A percentile compares a stretch with the other conserved stretches of the same genome.
phyloP scores from a whole-genome alignment of 2,329 filamentous ascomycete genomes.

The Epichloe aotearoae region DNA sequence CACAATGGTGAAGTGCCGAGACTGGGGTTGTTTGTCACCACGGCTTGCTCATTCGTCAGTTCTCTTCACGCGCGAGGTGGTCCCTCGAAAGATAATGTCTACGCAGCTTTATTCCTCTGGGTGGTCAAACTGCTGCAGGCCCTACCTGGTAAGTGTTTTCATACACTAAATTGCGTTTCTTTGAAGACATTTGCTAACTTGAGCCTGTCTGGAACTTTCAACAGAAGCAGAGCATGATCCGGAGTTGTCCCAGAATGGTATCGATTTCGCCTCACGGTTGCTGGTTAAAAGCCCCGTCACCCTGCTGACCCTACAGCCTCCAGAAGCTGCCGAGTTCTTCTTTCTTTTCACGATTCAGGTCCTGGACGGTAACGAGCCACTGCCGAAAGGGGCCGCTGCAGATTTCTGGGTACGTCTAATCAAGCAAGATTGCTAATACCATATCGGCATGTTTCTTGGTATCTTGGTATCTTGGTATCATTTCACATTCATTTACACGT shows the following conservation, averaged over 20 bases:
- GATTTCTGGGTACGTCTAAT: constrained; percentile 57
- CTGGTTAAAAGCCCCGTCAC: constrained; percentile 47
- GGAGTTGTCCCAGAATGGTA: constrained; percentile 59
- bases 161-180: not conserved
- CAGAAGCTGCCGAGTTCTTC: constrained; percentile 47
- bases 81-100: constrained; percentile 31
- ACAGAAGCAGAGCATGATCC: constrained; percentile 56
- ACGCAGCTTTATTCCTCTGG: constrained; percentile 45
- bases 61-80: constrained; percentile 36
- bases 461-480: not conserved
- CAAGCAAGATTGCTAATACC: not conserved
- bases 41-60: constrained; percentile 56
- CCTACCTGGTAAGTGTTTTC: constrained; percentile 35
- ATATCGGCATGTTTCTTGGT: not conserved
- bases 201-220: constrained; percentile 12
- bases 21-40: constrained; percentile 55
- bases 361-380: constrained; percentile 55
- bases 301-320: constrained; percentile 43
- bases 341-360: constrained; percentile 61
- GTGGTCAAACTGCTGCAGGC: constrained; percentile 47
- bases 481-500: not conserved
- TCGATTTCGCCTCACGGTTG: constrained; percentile 57
- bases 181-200: not conserved
- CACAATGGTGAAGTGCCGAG: constrained; percentile 48
- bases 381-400: constrained; percentile 61